Base-by-base conservation (phyloP, 2,329 filamentous ascomycete species). In the Anisogramma anomala region DNA sequence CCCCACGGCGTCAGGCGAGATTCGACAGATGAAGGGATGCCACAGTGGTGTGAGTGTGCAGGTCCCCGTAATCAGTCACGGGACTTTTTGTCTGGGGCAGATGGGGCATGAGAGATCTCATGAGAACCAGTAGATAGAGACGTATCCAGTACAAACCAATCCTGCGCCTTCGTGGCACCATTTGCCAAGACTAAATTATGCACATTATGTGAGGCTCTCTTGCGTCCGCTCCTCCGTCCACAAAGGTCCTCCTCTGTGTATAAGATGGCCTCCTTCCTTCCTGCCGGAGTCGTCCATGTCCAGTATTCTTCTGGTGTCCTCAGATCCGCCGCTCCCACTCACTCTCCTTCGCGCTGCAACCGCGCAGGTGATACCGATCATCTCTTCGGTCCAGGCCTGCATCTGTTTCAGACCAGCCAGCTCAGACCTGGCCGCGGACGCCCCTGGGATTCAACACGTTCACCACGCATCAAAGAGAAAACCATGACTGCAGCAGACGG, bases 201-300 rank as follows among this genome's bases (percentile, higher is more conserved):
- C n/a, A n/a, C n/a, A 18, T n/a, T 17, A 28, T 26, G 14, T 46
- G 41, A 43, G 43, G 36, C 23, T 40, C 19, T 37, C 27, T 18
- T 33, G 13, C 34, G 14, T 26, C 18, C 26, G 25, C n/a, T 34
- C 31, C 37, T 23, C n/a, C n/a, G n/a, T n/a, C n/a, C n/a, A n/a
- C n/a, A n/a, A n/a, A n/a, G 27, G 41, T 25, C 26, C 19, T 14
- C 22, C 20, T 39, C 41, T 44, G 44, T 46, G 44, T 43, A 45
- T 32, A 37, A 19, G n/a, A 10, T 13, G n/a, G 30, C 38, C 35
- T 8, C 14, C 14, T 20, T 28, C 19, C 41, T 34, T 23, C 33
- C 30, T 15, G 28, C 23, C 11, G n/a, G n/a, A n/a, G n/a, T n/a
- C n/a, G n/a, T n/a, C n/a, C n/a, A n/a, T n/a, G n/a, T n/a, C n/a